Evolutionary conservation across 306 rosid species (phyloP).

Genomic region (Fragaria iinumae): DNA sequence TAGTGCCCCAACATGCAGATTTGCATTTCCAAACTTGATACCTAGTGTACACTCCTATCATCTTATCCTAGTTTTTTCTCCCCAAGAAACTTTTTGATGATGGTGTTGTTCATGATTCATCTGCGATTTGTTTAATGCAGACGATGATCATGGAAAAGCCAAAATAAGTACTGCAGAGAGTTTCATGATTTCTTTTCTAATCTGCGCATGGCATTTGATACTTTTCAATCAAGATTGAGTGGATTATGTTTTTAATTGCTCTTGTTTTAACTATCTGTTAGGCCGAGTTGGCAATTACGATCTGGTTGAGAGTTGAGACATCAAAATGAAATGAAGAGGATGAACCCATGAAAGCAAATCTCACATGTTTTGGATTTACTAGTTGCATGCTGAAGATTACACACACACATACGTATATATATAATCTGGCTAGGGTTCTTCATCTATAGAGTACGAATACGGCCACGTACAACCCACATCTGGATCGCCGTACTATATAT

Average conservation of each 20-base stretch:
- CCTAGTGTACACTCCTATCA: not conserved
- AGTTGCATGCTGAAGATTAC: too few species aligned
- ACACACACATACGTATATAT: too few species aligned
- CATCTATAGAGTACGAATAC: too few species aligned
- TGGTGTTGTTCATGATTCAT: not conserved
- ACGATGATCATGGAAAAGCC: not conserved
- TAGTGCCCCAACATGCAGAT: not conserved
- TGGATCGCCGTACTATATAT: too few species aligned
- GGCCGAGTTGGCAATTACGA: not conserved
- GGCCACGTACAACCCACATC: too few species aligned
- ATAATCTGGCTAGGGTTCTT: too few species aligned
- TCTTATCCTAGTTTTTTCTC: not conserved
- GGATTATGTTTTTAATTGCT: not conserved
- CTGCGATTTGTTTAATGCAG: conserved; percentile 1
- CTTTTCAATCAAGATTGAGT: not conserved
- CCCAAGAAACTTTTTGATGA: not conserved
- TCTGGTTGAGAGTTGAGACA: not conserved
- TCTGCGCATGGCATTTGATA: not conserved
- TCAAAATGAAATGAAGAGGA: not conserved
- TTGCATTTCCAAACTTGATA: not conserved
- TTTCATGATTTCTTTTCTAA: conserved; percentile 7
- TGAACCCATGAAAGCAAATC: not conserved
- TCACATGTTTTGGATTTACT: not conserved
- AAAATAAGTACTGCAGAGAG: not conserved
- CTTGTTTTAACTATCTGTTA: not conserved